These are phyloP conservation scores for Cyclostephanos invisitatus DNA, from an alignment of 108 stramenopile species.

Conservation along the genomic window DNA sequence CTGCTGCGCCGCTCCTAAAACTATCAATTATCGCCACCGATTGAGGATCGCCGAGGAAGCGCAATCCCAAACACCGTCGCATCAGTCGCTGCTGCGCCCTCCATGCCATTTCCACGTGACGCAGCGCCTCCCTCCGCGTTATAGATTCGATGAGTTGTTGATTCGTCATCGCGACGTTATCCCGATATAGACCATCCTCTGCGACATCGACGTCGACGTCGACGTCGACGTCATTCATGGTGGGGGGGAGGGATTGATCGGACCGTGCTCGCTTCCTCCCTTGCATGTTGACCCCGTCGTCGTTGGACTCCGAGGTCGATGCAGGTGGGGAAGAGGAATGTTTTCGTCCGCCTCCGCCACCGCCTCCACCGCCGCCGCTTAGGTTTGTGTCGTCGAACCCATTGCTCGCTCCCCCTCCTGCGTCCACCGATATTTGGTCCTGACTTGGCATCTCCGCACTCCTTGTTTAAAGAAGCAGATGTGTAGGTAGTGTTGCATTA, in stretches of 20 bases:
- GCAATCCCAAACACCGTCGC: conserved; percentile 22
- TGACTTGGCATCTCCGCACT: background rate
- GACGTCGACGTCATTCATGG: background rate
- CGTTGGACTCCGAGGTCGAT: background rate
- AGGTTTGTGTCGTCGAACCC: background rate
- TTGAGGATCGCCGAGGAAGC: background rate
- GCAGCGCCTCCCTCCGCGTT: conserved; percentile 17
- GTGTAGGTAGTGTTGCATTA: background rate
- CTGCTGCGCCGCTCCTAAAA: background rate
- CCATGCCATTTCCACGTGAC: conserved; percentile 33
- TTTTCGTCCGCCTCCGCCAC: background rate
- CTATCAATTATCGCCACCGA: background rate
- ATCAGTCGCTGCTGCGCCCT: conserved; percentile 32
- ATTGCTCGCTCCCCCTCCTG: background rate
- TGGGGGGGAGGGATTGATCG: background rate
- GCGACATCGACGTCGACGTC: background rate
- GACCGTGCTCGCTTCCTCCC: background rate
- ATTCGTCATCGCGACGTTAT: background rate
- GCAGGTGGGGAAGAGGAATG: background rate
- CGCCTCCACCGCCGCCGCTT: background rate
- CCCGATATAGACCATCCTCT: background rate
- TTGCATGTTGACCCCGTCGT: background rate
- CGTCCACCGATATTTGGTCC: background rate
- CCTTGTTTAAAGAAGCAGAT: background rate
- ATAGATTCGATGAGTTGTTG: conserved; percentile 23